A percentile compares a stretch with the other conserved stretches of the same genome.
phyloP scores from a whole-genome alignment of 768 basidiomycete species.

The Naganishia randhawae region DNA sequence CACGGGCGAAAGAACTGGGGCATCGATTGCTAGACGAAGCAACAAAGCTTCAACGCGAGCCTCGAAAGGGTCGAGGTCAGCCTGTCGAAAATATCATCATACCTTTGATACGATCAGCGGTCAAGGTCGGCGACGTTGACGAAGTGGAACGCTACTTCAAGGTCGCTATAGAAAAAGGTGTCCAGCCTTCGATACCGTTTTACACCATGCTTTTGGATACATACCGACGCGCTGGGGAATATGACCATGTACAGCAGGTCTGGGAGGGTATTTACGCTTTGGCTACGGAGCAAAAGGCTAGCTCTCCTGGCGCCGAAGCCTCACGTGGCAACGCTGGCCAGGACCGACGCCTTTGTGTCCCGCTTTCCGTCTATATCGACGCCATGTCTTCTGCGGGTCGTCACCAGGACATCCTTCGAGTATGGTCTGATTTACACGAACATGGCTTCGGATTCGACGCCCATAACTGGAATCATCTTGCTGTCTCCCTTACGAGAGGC shows the following conservation, averaged over 20 bases:
- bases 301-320: conserved; percentile 13
- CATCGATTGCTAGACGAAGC: conserved; percentile 6
- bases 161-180: conserved; percentile 51
- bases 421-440: conserved; percentile 65
- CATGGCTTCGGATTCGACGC: conserved; percentile 75
- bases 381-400: conserved; percentile 63
- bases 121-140: conserved; percentile 24
- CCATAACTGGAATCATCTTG: conserved; percentile 87
- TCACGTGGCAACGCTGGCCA: neutral
- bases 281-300: conserved; percentile 51
- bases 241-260: conserved; percentile 58
- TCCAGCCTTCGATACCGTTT: conserved; percentile 59
- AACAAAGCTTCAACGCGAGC: neutral
- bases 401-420: conserved; percentile 61
- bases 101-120: conserved; percentile 38
- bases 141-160: conserved; percentile 37
- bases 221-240: conserved; percentile 62
- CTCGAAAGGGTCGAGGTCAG: conserved; percentile 27
- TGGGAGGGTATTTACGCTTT: conserved; percentile 67
- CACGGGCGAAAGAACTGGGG: conserved; percentile 15
- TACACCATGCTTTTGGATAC: conserved; percentile 67
- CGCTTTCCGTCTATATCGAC: conserved; percentile 78
- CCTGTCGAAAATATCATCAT: conserved; percentile 39
- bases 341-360: conserved; percentile 60
- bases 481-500: conserved; percentile 69